Conservation (phyloP, 257 asterid genomes). For the Solanum neorickii region DNA sequence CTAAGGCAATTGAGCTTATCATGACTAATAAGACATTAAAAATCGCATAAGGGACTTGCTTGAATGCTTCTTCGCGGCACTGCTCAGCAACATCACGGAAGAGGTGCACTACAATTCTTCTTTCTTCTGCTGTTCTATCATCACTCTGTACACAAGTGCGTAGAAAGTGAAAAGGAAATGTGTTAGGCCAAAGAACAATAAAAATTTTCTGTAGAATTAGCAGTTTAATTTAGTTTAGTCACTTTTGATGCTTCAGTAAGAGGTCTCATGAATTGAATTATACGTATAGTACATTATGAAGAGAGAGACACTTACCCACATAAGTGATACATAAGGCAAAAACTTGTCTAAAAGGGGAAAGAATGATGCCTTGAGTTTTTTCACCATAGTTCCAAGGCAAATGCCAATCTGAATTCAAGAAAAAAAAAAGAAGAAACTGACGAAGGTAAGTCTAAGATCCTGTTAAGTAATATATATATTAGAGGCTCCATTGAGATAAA, state of each 20-base stretch:
- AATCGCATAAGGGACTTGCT: neutral
- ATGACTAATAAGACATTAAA: neutral
- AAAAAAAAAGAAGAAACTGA: neutral
- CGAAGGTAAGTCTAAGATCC: neutral
- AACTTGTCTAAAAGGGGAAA: neutral
- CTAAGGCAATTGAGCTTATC: neutral
- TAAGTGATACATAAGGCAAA: neutral
- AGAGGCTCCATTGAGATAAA: neutral
- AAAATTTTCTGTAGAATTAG: neutral
- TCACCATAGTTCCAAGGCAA: neutral
- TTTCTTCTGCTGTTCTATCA: neutral
- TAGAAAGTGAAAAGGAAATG: neutral
- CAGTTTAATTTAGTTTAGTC: neutral
- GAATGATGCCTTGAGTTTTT: neutral
- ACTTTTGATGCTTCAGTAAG: neutral
- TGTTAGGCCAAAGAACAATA: neutral
- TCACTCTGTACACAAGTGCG: neutral
- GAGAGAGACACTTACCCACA: neutral
- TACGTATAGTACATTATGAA: neutral
- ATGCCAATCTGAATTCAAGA: neutral
- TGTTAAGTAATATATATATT: neutral
- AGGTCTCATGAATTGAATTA: neutral
- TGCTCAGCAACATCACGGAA: neutral
- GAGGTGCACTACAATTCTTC: neutral
- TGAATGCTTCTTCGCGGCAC: conserved; percentile 1